These are phyloP conservation scores for Ramaria sp. DNA, from an alignment of 768 basidiomycete species.

Conservation along the genomic window DNA sequence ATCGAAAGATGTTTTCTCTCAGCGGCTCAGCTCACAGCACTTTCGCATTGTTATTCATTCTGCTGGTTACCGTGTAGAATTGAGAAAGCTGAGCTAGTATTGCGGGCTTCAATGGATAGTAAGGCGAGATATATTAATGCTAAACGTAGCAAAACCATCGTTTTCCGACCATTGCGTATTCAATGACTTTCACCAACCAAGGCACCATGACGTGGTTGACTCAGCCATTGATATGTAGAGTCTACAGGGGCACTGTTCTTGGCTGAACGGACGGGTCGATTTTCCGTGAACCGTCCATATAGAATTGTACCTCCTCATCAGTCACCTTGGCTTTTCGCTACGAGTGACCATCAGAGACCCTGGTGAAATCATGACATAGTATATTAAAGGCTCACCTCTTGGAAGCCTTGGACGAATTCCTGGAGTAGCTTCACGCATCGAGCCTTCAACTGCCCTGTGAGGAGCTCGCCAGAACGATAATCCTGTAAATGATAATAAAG, in stretches of 20 bases:
- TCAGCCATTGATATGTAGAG: neutral
- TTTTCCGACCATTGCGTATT: too few relatives aligned
- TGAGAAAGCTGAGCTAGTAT: too few relatives aligned
- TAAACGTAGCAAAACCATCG: too few relatives aligned
- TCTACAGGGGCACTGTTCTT: neutral
- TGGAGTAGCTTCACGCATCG: constrained; percentile 78
- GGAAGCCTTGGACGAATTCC: constrained; percentile 76
- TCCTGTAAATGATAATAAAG: constrained; percentile 40
- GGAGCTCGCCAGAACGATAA: constrained; percentile 77
- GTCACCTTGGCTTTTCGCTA: constrained; percentile 76
- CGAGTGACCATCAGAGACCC: constrained; percentile 8
- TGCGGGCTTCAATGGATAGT: too few relatives aligned
- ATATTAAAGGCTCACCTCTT: constrained; percentile 41
- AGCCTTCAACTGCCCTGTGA: constrained; percentile 88
- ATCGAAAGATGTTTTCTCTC: too few relatives aligned
- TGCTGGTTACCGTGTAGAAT: too few relatives aligned
- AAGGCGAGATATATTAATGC: too few relatives aligned
- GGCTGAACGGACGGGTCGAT: constrained; percentile 37
- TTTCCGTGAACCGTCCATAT: constrained; percentile 73
- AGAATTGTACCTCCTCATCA: constrained; percentile 59
- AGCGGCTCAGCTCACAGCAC: too few relatives aligned
- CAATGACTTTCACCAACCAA: too few relatives aligned
- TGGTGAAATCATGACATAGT: neutral
- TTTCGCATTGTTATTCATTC: too few relatives aligned
- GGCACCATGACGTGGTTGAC: too few relatives aligned